Percentiles rank a stretch among this genome's conserved stretches.
Evolutionary conservation across 352 stramenopile genomes (phyloP).

Genomic region (Phytopythium montanum): DNA sequence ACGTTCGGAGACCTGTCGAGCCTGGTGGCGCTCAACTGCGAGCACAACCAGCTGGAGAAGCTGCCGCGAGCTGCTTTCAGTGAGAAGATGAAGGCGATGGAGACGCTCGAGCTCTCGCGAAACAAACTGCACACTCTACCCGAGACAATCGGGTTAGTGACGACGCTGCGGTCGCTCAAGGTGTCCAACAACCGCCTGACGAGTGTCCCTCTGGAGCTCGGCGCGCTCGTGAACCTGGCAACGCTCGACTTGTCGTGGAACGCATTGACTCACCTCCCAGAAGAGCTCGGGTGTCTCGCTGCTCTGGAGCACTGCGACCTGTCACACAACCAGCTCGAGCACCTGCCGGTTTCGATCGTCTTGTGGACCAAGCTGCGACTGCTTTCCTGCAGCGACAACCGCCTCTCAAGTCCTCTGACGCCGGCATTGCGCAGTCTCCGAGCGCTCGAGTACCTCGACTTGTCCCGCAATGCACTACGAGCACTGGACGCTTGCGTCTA

Average conservation of each 20-base stretch:
- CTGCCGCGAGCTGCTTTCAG: conserved; percentile 27
- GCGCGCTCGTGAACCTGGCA: conserved; percentile 39
- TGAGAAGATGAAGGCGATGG: conserved; percentile 19
- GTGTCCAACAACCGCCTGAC: conserved; percentile 39
- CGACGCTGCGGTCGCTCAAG: conserved; percentile 24
- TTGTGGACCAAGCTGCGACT: conserved; percentile 36
- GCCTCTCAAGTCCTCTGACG: conserved; percentile 33
- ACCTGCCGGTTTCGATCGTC: conserved; percentile 43
- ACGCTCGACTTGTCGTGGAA: conserved; percentile 66
- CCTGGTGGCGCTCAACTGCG: conserved; percentile 32
- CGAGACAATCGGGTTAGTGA: conserved; percentile 37
- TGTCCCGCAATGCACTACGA: conserved; percentile 48
- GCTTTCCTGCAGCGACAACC: conserved; percentile 55
- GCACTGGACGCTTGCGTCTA: conserved; percentile 49
- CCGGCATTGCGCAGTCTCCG: conserved; percentile 20
- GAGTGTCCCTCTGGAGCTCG: conserved; percentile 46
- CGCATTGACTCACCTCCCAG: conserved; percentile 39
- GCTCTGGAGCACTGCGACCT: conserved; percentile 37
- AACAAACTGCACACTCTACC: conserved; percentile 44
- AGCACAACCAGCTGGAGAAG: conserved; percentile 33
- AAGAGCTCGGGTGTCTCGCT: conserved; percentile 53
- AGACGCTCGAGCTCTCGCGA: conserved; percentile 33
- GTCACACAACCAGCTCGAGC: conserved; percentile 46
- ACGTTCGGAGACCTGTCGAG: conserved; percentile 21
- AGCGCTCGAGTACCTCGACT: conserved; percentile 49